A percentile compares a stretch with the other conserved stretches of the same genome.
Conservation (phyloP, 83 land plant species). For the Thuja plicata region DNA sequence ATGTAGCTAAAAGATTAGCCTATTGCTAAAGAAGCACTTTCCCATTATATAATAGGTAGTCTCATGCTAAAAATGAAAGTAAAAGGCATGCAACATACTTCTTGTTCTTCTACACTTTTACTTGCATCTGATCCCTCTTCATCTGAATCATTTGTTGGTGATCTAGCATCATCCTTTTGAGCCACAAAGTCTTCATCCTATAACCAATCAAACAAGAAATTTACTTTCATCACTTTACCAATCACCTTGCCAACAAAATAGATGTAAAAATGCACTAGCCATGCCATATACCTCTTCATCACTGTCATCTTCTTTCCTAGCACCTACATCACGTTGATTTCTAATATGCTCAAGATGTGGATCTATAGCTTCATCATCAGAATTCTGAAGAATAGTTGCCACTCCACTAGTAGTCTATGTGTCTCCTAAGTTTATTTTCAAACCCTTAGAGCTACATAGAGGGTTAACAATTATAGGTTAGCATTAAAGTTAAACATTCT, state of each 20-base stretch:
- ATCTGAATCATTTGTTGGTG: slow-evolving; percentile 59
- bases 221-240: not conserved
- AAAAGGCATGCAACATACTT: slow-evolving; percentile 4
- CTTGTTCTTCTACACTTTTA: slow-evolving; percentile 32
- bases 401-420: slow-evolving; percentile 50
- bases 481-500: not conserved
- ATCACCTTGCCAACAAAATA: not conserved
- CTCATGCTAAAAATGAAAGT: not conserved
- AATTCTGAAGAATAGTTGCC: slow-evolving; percentile 49
- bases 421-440: slow-evolving; percentile 50
- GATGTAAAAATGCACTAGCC: not conserved
- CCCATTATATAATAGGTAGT: not conserved
- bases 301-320: slow-evolving; percentile 41
- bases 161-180: slow-evolving; percentile 62
- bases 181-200: slow-evolving; percentile 66
- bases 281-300: slow-evolving; percentile 44
- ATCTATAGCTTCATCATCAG: slow-evolving; percentile 55
- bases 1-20: not conserved
- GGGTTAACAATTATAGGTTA: not conserved
- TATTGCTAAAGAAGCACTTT: not conserved
- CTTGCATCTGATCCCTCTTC: slow-evolving; percentile 54
- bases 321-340: slow-evolving; percentile 43
- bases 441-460: slow-evolving; percentile 35
- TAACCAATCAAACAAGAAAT: slow-evolving; percentile 1
- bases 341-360: slow-evolving; percentile 55